Base-by-base conservation (phyloP, 257 asterid genomes). In the Haberlea rhodopensis region DNA sequence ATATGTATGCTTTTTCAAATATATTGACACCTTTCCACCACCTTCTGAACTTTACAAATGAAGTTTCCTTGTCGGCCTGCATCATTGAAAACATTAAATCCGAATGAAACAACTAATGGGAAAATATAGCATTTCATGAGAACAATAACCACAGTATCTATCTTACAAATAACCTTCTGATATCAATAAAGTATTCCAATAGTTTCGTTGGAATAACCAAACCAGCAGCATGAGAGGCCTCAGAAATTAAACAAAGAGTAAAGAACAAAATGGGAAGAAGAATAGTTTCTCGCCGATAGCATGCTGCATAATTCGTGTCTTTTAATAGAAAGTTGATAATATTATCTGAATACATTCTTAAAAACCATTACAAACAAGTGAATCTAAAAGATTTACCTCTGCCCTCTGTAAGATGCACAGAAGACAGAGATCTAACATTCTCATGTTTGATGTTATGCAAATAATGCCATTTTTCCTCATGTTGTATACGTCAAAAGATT, bases 1-100 rank as follows among this genome's bases (percentile, higher is more conserved):
- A 78, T 75, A 94, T 83, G 69, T 86, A 94, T n/a, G 95, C 82
- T 71, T 90, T 88, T 84, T 90, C 92, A 80, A 87, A 94, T 84
- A 94, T 61, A 72, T 84, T 85, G 68, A 94, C 89, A 25, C 91
- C 95, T 80, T 86, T 94, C 99, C 99, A 94, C 99, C 99, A 94
- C 77, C 99, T 81, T 73, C 99, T 82, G 66, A 94, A 80, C 88
- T 90, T 94, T 72, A 40, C 71, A 85, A 82, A 90, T 66, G 86
- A 79, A 60, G 71, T 67, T 76, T 80, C 86, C 76, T 65, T 75
- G 63, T 79, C 87, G 68, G 34, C 74, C 96, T 86, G 87, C 79
- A 78, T 49, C 54, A 71, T 11, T 64, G 49, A 55, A 64, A 74
- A 71, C 40, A 51, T 25, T 20, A 60, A 37, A 16, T 52, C 52